Conservation (phyloP, 2,329 filamentous ascomycete species). For the Coniochaeta pulveracea region DNA sequence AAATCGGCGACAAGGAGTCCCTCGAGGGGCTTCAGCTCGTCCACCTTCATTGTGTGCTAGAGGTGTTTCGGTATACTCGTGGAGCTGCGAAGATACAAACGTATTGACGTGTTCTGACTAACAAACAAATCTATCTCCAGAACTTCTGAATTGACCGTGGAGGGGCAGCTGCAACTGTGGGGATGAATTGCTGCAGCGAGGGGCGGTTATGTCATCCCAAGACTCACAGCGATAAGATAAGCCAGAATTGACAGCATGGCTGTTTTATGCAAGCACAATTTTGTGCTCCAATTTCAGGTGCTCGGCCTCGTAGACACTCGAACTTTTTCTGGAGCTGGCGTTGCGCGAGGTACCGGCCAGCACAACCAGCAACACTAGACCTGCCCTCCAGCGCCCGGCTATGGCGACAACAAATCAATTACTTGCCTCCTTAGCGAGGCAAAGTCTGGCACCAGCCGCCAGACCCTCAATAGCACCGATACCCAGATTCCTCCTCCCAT, state of each 20-base stretch:
- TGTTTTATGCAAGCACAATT: no score
- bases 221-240: conserved; percentile 2
- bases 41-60: conserved; percentile 38
- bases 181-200: not conserved
- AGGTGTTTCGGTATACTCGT: not conserved
- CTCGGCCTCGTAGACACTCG: not conserved
- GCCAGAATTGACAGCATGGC: no score
- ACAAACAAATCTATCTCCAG: not conserved
- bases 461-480: conserved; percentile 31
- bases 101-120: no score
- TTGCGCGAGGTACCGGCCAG: no score
- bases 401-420: conserved; percentile 44
- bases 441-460: conserved; percentile 28
- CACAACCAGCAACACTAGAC: no score
- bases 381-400: no score
- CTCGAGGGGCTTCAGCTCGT: conserved; percentile 41
- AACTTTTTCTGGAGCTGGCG: conserved; percentile 3
- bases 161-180: conserved; percentile 1
- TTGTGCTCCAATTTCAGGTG: not conserved
- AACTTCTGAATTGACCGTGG: no score
- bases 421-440: conserved; percentile 41
- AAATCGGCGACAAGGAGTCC: conserved; percentile 53
- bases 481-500: conserved; percentile 37
- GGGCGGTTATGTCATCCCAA: not conserved
- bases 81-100: no score